These are phyloP conservation scores for Coemansia sp. DNA, from an alignment of 192 early-diverging fungal genomes.

Conservation along the genomic window DNA sequence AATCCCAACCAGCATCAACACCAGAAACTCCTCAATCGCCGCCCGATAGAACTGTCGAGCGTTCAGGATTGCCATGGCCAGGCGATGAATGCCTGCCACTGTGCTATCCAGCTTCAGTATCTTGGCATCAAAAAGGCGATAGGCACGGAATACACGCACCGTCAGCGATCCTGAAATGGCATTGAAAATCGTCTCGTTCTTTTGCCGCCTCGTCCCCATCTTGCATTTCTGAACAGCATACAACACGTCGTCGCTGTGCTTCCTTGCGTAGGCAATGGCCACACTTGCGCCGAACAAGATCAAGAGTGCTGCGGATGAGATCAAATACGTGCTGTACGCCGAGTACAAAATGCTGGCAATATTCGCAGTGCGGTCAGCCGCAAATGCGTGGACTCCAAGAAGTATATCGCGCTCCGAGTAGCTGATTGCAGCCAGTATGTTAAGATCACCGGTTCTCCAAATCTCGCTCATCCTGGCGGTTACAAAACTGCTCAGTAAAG, in stretches of 20 bases:
- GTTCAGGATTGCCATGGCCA: conserved; percentile 12
- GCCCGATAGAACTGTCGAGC: neutral
- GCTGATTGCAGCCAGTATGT: conserved; percentile 4
- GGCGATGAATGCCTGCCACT: conserved; percentile 7
- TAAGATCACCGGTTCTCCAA: conserved; percentile 5
- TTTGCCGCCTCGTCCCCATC: neutral
- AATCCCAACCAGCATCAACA: conserved; percentile 7
- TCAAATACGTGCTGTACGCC: conserved; percentile 11
- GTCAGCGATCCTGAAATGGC: conserved; percentile 26
- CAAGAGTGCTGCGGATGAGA: conserved; percentile 12
- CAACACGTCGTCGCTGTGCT: neutral
- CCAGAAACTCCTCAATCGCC: conserved; percentile 8
- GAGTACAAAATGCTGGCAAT: conserved; percentile 4
- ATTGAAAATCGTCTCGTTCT: neutral
- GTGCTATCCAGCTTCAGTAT: neutral
- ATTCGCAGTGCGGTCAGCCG: neutral
- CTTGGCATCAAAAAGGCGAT: conserved; percentile 3
- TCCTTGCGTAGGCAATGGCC: neutral
- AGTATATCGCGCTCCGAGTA: conserved; percentile 16
- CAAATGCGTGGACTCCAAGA: conserved; percentile 17
- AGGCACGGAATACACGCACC: conserved; percentile 20
- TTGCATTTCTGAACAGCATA: conserved; percentile 1
- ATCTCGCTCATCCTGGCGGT: conserved; percentile 20
- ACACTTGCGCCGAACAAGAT: neutral
- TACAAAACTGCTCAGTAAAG: conserved; percentile 15